Conservation (phyloP, 495 filamentous ascomycete species). For the Umbilicaria muhlenbergii region DNA sequence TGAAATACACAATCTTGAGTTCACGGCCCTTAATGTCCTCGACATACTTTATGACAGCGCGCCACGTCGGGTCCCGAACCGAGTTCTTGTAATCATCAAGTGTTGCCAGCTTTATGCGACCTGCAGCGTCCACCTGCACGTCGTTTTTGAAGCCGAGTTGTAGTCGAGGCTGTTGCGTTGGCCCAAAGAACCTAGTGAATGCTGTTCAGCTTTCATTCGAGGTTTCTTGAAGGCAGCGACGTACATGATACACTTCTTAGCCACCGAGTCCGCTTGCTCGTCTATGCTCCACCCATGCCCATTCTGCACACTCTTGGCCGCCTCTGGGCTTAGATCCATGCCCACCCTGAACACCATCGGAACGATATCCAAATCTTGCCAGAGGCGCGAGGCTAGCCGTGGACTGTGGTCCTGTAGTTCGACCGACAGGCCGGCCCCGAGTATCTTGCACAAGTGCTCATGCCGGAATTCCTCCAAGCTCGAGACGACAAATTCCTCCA, state of each 20-base stretch:
- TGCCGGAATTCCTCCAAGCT: conserved; percentile 41
- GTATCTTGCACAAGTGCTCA: conserved; percentile 40
- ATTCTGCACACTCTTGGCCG: neutral
- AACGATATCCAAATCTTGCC: conserved; percentile 65
- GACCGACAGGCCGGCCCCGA: conserved; percentile 33
- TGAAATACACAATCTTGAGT: conserved; percentile 71
- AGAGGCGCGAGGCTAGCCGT: conserved; percentile 53
- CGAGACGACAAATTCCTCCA: conserved; percentile 37
- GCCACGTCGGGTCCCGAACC: conserved; percentile 48
- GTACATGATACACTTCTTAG: conserved; percentile 62
- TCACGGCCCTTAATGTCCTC: conserved; percentile 48
- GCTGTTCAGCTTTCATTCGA: conserved; percentile 9
- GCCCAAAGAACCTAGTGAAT: conserved; percentile 51
- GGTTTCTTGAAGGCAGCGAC: conserved; percentile 9
- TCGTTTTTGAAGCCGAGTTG: conserved; percentile 57
- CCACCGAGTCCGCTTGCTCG: conserved; percentile 78
- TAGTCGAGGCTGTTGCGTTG: conserved; percentile 53
- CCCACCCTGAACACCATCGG: conserved; percentile 38
- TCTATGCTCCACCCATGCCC: conserved; percentile 47
- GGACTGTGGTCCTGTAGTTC: conserved; percentile 37
- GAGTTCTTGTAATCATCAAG: conserved; percentile 49
- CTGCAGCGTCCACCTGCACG: conserved; percentile 62
- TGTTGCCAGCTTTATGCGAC: conserved; percentile 41
- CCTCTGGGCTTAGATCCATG: conserved; percentile 6
- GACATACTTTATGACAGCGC: conserved; percentile 50